These are phyloP conservation scores for Leccinum variabile DNA, from an alignment of 1,284 basidiomycete genomes.

Conservation along the genomic window DNA sequence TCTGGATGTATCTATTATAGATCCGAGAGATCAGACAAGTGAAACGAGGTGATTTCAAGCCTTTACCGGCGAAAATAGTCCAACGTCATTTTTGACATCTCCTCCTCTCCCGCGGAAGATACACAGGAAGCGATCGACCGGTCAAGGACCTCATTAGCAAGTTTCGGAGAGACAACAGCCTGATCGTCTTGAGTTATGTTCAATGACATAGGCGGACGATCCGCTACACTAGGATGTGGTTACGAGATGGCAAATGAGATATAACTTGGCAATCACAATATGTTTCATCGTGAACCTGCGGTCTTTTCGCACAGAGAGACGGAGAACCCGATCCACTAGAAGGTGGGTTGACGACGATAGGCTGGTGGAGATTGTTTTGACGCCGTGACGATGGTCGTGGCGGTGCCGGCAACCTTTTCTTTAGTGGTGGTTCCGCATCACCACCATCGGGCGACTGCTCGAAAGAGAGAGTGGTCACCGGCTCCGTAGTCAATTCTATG, in stretches of 20 bases:
- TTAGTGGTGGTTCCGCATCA: conserved; percentile 5
- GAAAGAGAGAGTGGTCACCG: background rate
- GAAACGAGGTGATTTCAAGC: background rate
- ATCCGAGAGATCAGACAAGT: conserved; percentile 9
- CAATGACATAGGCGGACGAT: background rate
- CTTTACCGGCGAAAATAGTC: conserved; percentile 33
- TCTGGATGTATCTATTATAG: conserved; percentile 31
- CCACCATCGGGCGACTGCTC: background rate
- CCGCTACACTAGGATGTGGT: conserved; percentile 1
- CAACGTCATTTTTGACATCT: conserved; percentile 33
- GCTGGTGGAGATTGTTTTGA: conserved; percentile 7
- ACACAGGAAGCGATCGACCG: background rate
- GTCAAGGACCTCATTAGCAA: background rate
- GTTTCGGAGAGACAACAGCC: background rate
- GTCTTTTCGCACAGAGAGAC: background rate
- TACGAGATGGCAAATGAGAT: background rate
- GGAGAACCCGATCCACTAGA: background rate
- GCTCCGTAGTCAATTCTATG: background rate
- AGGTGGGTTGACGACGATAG: background rate
- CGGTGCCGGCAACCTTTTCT: conserved; percentile 19
- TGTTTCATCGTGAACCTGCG: background rate
- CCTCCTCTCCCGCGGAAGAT: conserved; percentile 21
- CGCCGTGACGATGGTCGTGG: conserved; percentile 16
- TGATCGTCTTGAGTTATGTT: background rate
- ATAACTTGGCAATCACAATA: conserved; percentile 3